Evolutionary conservation across 169 alveolate species (phyloP), one percentile per base, ranked within the genome.

Genomic region (Plasmodium berghei): DNA sequence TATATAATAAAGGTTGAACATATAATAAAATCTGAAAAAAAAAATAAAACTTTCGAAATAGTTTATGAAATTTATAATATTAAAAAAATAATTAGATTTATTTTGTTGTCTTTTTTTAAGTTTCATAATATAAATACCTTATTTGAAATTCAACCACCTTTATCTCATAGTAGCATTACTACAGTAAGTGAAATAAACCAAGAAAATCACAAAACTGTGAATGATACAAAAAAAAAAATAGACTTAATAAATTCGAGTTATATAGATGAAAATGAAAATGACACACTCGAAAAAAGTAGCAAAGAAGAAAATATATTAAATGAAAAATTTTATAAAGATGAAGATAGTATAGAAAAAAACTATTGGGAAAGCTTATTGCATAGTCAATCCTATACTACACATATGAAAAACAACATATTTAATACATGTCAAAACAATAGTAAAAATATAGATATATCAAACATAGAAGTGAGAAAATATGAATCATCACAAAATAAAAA

Each of bases 41-140:
- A n/a, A 54, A 24, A 75, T 52, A 64, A 48, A 18, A 14, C 55
- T 9, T 42, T 16, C 28, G 42, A 75, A 75, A 45, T 75, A n/a
- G 52, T 75, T 8, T 45, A 42, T 9, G 89, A 28, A 75, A n/a
- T 75, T 18, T 48, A 67, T 16, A 18, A 16, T 22, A 34, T 64
- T 40, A 75, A 67, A 75, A 58, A 63, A 26, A 28, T 64, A 14
- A 24, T 75, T 10, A 55, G 89, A 63, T 42, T 75, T 64, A 40
- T 75, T 49, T 18, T 75, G 10, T 26, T 26, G 3, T 5, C 89
- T 26, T 75, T 75, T 75, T 42, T 75, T 28, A 75, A 52, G 0
- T 75, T 75, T 20, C 75, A 75, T 52, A n/a, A 46, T 4, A 26
- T 75, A 3, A 9, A 48, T 55, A 12, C 56, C 1, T 4, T 14